Percentiles rank a stretch among this genome's conserved stretches.
Evolutionary conservation across 2,329 filamentous ascomycete genomes (phyloP).

Genomic region (Cladorrhinum sp.): DNA sequence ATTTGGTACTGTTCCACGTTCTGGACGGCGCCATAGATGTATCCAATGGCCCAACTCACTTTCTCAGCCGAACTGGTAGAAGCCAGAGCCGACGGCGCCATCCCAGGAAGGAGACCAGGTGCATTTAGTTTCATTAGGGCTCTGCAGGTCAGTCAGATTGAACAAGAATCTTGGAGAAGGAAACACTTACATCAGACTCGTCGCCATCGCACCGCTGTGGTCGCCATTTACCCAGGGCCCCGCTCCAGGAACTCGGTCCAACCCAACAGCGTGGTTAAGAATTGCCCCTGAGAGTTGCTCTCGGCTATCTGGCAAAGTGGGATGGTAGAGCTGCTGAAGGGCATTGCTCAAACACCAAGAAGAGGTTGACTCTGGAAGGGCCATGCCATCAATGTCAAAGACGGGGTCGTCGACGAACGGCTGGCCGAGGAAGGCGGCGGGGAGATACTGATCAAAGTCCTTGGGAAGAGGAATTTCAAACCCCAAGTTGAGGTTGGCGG

Average conservation of each 20-base stretch:
- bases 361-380: constrained; percentile 30
- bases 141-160: constrained; percentile 23
- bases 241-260: constrained; percentile 12
- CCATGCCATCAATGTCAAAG: constrained; percentile 27
- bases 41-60: constrained; percentile 25
- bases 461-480: constrained; percentile 29
- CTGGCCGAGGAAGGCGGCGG: constrained; percentile 14
- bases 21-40: constrained; percentile 25
- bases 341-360: constrained; percentile 28
- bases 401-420: constrained; percentile 23
- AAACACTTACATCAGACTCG: constrained; percentile 30
- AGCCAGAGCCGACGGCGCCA: constrained; percentile 7
- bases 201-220: constrained; percentile 27
- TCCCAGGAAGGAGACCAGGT: constrained; percentile 24
- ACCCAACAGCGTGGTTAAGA: constrained; percentile 22
- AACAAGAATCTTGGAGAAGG: constrained; percentile 4
- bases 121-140: constrained; percentile 32
- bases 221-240: constrained; percentile 26
- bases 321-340: constrained; percentile 23
- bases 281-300: constrained; percentile 25
- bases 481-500: constrained; percentile 14
- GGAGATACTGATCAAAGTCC: constrained; percentile 26
- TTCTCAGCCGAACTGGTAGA: constrained; percentile 21
- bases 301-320: constrained; percentile 14
- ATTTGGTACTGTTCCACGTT: constrained; percentile 13